Percentiles rank a stretch among this genome's conserved stretches.
These are phyloP conservation scores for Ganoderma sinense DNA, from an alignment of 1,284 basidiomycete species.

Conservation along the genomic window DNA sequence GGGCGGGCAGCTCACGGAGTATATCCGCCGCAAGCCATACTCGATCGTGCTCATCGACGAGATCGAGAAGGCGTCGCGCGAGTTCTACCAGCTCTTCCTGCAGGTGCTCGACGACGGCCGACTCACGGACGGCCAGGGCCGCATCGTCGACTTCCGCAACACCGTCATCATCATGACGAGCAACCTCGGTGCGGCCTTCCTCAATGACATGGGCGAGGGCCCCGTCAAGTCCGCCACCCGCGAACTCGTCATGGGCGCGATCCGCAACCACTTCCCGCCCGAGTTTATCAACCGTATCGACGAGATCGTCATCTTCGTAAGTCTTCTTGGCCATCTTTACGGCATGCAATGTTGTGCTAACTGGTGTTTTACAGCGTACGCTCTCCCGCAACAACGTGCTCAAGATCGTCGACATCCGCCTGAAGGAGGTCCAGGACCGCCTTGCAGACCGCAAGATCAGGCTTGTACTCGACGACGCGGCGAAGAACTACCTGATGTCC, in stretches of 20 bases:
- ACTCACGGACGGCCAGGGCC: slow-evolving; percentile 89
- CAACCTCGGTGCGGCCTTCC: slow-evolving; percentile 84
- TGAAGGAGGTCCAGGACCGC: slow-evolving; percentile 71
- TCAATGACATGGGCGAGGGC: slow-evolving; percentile 82
- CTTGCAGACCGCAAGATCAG: slow-evolving; percentile 83
- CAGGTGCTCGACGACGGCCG: slow-evolving; percentile 97
- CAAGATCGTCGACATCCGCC: slow-evolving; percentile 87
- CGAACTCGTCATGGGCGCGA: slow-evolving; percentile 78
- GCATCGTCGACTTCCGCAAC: slow-evolving; percentile 82
- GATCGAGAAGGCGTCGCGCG: slow-evolving; percentile 90
- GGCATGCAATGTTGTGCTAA: slow-evolving; percentile 31
- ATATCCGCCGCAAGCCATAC: slow-evolving; percentile 88
- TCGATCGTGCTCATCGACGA: slow-evolving; percentile 85
- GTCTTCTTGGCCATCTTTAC: slow-evolving; percentile 39
- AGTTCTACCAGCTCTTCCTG: slow-evolving; percentile 92
- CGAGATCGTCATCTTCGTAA: slow-evolving; percentile 89
- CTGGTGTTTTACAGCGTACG: slow-evolving; percentile 61
- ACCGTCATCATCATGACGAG: slow-evolving; percentile 96
- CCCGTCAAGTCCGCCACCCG: slow-evolving; percentile 71
- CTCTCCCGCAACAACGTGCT: slow-evolving; percentile 79
- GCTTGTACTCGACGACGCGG: slow-evolving; percentile 78
- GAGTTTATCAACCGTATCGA: slow-evolving; percentile 95
- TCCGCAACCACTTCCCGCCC: slow-evolving; percentile 88
- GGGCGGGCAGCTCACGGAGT: slow-evolving; percentile 92
- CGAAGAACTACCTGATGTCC: slow-evolving; percentile 85